These are phyloP conservation scores for Paradendryphiella salina DNA, from an alignment of 2,329 filamentous ascomycete species.

Conservation along the genomic window DNA sequence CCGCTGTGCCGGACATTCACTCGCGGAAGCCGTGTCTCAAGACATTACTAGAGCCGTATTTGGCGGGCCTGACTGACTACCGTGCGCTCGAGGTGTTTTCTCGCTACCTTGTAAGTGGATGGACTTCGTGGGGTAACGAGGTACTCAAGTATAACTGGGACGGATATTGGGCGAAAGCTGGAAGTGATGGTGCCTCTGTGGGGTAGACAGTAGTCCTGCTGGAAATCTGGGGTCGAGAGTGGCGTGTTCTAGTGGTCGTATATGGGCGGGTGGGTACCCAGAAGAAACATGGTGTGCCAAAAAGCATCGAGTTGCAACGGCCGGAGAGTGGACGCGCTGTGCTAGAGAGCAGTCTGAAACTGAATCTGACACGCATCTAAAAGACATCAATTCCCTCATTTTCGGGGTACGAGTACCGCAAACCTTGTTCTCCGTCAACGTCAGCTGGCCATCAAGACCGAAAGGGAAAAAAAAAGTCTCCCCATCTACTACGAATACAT, in stretches of 20 bases:
- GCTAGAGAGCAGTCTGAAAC: no score
- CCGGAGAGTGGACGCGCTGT: no score
- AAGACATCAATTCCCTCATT: no score
- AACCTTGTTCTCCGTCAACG: no score
- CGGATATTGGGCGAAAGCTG: slow-evolving; percentile 51
- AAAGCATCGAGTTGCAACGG: background rate
- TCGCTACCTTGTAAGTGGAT: slow-evolving; percentile 71
- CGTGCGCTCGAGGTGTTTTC: slow-evolving; percentile 75
- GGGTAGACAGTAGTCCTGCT: background rate
- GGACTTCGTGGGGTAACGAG: slow-evolving; percentile 80
- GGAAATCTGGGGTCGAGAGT: no score
- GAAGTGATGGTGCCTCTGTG: background rate
- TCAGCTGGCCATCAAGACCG: no score
- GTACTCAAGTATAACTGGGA: slow-evolving; percentile 69
- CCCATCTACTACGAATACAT: no score
- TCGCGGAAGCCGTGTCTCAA: slow-evolving; percentile 77
- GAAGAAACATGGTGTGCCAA: background rate
- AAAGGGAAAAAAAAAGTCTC: no score
- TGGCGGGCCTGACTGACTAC: slow-evolving; percentile 54
- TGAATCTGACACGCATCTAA: no score
- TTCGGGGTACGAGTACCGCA: no score
- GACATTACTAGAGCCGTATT: slow-evolving; percentile 59
- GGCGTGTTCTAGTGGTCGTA: background rate
- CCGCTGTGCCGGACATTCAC: slow-evolving; percentile 74
- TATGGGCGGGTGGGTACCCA: background rate